Conservation (phyloP, 306 rosid species). For the Hylodesmum podocarpum region DNA sequence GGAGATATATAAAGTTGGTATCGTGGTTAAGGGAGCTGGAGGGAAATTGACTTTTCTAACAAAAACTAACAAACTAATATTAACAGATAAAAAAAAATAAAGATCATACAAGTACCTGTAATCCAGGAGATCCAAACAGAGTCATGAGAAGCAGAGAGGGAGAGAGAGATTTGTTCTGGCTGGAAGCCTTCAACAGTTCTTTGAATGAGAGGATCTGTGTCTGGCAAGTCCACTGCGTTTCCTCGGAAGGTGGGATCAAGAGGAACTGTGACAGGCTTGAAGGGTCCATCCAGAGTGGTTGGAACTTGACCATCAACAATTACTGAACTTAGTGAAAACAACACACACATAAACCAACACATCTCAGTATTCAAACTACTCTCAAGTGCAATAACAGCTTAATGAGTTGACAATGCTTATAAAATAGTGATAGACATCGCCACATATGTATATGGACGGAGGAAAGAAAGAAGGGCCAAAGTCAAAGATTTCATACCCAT, state of each 20-base stretch:
- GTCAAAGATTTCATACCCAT: not conserved
- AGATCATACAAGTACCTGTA: no score
- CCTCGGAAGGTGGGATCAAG: conserved; percentile 72
- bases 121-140: conserved; percentile 94
- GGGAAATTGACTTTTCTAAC: no score
- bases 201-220: conserved; percentile 65
- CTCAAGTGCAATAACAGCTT: not conserved
- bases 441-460: no score
- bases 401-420: no score
- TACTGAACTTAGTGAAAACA: conserved; percentile 16
- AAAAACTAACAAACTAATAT: no score
- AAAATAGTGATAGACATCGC: no score
- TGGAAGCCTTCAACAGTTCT: conserved; percentile 51
- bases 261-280: conserved; percentile 77
- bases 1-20: no score
- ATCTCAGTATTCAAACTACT: conserved; percentile 18
- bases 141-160: conserved; percentile 61
- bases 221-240: conserved; percentile 66
- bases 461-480: not conserved
- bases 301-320: conserved; percentile 48
- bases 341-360: conserved; percentile 34
- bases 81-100: no score
- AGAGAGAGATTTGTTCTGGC: conserved; percentile 83
- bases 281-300: conserved; percentile 79
- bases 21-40: no score